A percentile compares a stretch with the other conserved stretches of the same genome.
Conservation (phyloP, 495 filamentous ascomycete genomes). For the Daldinia concentrica region DNA sequence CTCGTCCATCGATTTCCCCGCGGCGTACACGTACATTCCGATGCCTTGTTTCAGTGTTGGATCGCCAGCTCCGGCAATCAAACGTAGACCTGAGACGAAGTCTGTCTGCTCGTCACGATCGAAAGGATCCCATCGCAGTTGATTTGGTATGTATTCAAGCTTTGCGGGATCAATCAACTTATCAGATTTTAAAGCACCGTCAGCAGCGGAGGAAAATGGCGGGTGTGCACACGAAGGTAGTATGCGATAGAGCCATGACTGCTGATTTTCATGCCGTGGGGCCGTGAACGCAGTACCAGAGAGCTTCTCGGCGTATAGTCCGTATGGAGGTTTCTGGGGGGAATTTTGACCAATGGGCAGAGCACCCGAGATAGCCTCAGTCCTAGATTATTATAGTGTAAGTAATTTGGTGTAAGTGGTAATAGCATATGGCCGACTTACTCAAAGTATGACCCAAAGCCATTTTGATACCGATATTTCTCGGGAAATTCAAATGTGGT, state of each 20-base stretch:
- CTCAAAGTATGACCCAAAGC: constrained; percentile 72
- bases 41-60: constrained; percentile 81
- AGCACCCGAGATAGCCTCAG: constrained; percentile 57
- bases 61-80: constrained; percentile 85
- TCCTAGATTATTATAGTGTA: constrained; percentile 42
- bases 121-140: constrained; percentile 92
- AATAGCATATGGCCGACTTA: constrained; percentile 44
- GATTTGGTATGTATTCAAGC: constrained; percentile 82
- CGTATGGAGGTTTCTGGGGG: constrained; percentile 84
- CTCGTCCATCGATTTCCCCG: constrained; percentile 80
- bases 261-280: constrained; percentile 86
- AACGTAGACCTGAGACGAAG: constrained; percentile 79
- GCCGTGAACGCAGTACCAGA: constrained; percentile 95
- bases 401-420: neutral
- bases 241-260: constrained; percentile 94
- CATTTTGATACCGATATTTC: constrained; percentile 74
- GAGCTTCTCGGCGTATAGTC: constrained; percentile 92
- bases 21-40: constrained; percentile 84
- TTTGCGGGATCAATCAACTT: constrained; percentile 41
- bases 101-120: constrained; percentile 74
- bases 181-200: constrained; percentile 34
- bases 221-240: constrained; percentile 84
- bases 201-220: constrained; percentile 66
- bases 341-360: constrained; percentile 77
- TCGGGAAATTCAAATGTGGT: constrained; percentile 63